These are phyloP conservation scores for Acmispon strigosus DNA, from an alignment of 306 rosid species.

Conservation along the genomic window DNA sequence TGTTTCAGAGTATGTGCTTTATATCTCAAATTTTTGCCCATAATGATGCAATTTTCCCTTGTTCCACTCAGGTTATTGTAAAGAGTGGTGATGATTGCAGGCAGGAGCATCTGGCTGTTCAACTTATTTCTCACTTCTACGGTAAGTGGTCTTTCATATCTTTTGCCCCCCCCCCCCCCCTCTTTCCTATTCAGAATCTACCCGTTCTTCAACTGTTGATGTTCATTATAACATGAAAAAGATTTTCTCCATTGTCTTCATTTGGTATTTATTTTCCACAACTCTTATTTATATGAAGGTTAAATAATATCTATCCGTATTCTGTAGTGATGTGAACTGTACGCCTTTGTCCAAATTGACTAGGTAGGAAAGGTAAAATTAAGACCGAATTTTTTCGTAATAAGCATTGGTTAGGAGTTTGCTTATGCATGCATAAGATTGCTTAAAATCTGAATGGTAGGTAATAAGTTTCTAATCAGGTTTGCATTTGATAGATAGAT, in stretches of 20 bases:
- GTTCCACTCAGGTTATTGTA: constrained; percentile 64
- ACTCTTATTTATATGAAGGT: not conserved
- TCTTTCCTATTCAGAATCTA: not conserved
- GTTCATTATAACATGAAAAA: not conserved
- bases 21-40: constrained; percentile 6
- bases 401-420: not conserved
- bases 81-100: constrained; percentile 99
- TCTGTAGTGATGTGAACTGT: not conserved
- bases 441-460: not conserved
- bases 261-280: not conserved
- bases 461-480: not conserved
- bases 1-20: constrained; percentile 8
- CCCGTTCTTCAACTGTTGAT: not conserved
- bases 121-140: constrained; percentile 94
- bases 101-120: constrained; percentile 99
- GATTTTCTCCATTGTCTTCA: not conserved
- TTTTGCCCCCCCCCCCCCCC: not conserved
- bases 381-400: not conserved
- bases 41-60: constrained; percentile 10
- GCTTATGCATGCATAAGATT: not conserved
- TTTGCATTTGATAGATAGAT: not conserved
- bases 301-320: not conserved
- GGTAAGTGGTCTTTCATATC: constrained; percentile 42
- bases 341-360: not conserved
- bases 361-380: not conserved